Evolutionary conservation across 805 yeast genomes (phyloP).

Genomic region (Maudiozyma bulderi): DNA sequence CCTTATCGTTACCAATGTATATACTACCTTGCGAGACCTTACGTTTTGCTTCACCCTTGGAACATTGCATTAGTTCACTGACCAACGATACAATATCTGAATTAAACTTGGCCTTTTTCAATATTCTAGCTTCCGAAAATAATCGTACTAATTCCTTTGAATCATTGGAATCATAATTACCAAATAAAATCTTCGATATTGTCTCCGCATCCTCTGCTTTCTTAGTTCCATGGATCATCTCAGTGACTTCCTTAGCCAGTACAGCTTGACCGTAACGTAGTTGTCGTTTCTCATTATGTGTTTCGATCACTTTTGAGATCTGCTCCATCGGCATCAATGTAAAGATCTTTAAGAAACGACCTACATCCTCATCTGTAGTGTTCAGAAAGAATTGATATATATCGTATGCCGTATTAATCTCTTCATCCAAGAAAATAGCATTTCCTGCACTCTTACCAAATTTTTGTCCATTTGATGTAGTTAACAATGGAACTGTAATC

Average conservation of each 20-base stretch:
- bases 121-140: constrained; percentile 15
- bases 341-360: constrained; percentile 58
- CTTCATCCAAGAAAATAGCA: constrained; percentile 76
- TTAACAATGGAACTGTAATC: constrained; percentile 78
- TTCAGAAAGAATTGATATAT: constrained; percentile 80
- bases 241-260: constrained; percentile 78
- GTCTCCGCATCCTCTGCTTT: constrained; percentile 57
- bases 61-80: constrained; percentile 37
- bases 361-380: constrained; percentile 67
- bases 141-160: constrained; percentile 11
- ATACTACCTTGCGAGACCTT: constrained; percentile 63
- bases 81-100: constrained; percentile 41
- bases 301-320: constrained; percentile 42
- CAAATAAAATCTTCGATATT: constrained; percentile 57
- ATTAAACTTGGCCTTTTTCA: constrained; percentile 22
- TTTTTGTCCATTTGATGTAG: constrained; percentile 83
- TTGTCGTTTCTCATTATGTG: constrained; percentile 53
- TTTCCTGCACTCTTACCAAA: constrained; percentile 97
- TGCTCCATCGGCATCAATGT: constrained; percentile 63
- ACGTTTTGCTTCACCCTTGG: constrained; percentile 50
- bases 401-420: constrained; percentile 69
- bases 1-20: constrained; percentile 53
- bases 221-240: constrained; percentile 77
- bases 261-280: constrained; percentile 61
- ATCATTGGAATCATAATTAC: constrained; percentile 1